Conservation (phyloP, 2,329 filamentous ascomycete genomes). For the Calonectria leucothoes region DNA sequence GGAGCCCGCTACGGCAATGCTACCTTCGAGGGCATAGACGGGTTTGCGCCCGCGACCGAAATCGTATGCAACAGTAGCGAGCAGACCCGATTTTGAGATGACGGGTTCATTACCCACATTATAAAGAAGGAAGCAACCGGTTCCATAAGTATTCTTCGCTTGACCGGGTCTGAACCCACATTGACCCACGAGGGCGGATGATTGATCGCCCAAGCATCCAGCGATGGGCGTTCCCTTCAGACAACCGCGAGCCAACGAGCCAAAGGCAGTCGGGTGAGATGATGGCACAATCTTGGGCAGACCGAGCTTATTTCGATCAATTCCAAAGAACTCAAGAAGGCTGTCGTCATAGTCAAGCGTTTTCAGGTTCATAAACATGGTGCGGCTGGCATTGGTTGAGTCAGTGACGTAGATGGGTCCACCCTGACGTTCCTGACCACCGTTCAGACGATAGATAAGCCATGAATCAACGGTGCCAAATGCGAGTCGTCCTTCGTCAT, state of each 20-base stretch:
- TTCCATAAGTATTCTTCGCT: conserved; percentile 93
- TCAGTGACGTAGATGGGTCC: conserved; percentile 81
- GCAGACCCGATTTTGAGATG: conserved; percentile 83
- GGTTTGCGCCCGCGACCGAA: conserved; percentile 71
- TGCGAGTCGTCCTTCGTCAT: conserved; percentile 79
- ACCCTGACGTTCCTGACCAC: conserved; percentile 69
- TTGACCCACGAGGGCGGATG: conserved; percentile 86
- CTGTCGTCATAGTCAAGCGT: conserved; percentile 83
- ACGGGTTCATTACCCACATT: conserved; percentile 89
- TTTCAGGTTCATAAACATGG: conserved; percentile 93
- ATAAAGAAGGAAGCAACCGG: conserved; percentile 89
- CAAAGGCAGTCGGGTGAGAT: conserved; percentile 79
- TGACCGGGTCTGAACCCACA: conserved; percentile 84
- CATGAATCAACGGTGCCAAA: conserved; percentile 93
- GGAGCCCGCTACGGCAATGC: conserved; percentile 84
- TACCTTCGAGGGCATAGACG: conserved; percentile 86
- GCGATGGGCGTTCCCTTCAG: conserved; percentile 79
- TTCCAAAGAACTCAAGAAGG: conserved; percentile 82
- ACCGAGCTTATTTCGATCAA: conserved; percentile 74
- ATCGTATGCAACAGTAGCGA: conserved; percentile 90
- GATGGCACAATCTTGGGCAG: conserved; percentile 89
- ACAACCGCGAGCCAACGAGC: conserved; percentile 71
- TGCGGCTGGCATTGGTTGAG: conserved; percentile 87
- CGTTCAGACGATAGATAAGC: conserved; percentile 88
- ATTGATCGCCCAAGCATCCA: conserved; percentile 90